Evolutionary conservation across 2,329 filamentous ascomycete genomes (phyloP).

Genomic region (Parastagonospora avenae): DNA sequence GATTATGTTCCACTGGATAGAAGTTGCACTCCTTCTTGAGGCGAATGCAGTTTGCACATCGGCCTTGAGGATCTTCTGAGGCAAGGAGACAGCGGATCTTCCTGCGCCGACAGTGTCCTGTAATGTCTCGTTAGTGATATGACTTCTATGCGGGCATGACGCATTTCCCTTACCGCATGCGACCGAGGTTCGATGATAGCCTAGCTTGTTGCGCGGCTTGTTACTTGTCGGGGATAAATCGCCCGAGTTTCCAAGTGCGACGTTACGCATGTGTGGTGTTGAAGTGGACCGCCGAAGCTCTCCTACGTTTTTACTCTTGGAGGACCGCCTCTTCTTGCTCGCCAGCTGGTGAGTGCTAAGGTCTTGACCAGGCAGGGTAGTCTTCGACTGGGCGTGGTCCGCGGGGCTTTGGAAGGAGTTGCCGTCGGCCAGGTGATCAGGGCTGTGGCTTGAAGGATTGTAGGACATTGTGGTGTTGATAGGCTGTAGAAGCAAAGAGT

Average conservation of each 20-base stretch:
- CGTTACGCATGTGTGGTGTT: slow-evolving; percentile 55
- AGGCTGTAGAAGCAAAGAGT: slow-evolving; percentile 39
- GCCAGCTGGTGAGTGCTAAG: slow-evolving; percentile 24
- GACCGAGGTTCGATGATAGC: slow-evolving; percentile 93
- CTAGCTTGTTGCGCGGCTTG: slow-evolving; percentile 86
- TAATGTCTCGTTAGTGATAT: slow-evolving; percentile 22
- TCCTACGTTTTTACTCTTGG: slow-evolving; percentile 47
- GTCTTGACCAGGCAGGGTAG: slow-evolving; percentile 25
- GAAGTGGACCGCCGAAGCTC: slow-evolving; percentile 52
- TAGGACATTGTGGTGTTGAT: slow-evolving; percentile 44
- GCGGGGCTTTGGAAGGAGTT: slow-evolving; percentile 28
- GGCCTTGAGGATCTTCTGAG: slow-evolving; percentile 71
- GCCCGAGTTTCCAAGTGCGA: slow-evolving; percentile 44
- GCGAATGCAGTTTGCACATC: slow-evolving; percentile 91
- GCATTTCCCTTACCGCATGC: slow-evolving; percentile 79
- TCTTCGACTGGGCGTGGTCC: slow-evolving; percentile 24
- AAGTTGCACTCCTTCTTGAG: slow-evolving; percentile 95
- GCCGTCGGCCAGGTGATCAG: slow-evolving; percentile 30
- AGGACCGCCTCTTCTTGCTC: slow-evolving; percentile 45
- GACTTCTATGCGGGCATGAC: background rate
- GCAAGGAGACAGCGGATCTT: slow-evolving; percentile 91
- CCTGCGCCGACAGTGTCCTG: slow-evolving; percentile 87
- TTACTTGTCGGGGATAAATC: slow-evolving; percentile 59
- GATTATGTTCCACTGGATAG: slow-evolving; percentile 81
- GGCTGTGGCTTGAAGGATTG: slow-evolving; percentile 32